These are phyloP conservation scores for Oryza officinalis DNA, from an alignment of 176 grass and related monocot genomes.

Conservation along the genomic window DNA sequence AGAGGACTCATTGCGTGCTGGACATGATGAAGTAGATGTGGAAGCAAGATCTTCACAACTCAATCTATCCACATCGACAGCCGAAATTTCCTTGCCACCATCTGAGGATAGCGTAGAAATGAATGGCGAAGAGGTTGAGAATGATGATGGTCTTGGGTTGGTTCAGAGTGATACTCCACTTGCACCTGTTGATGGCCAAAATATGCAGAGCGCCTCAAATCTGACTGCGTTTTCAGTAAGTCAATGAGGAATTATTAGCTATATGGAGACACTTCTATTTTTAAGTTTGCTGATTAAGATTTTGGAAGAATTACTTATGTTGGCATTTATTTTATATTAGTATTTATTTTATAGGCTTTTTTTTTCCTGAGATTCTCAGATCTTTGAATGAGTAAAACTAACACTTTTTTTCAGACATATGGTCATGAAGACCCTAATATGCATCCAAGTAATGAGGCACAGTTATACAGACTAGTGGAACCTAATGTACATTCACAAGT, in stretches of 20 bases:
- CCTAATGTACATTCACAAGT: slow-evolving; percentile 50
- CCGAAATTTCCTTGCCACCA: slow-evolving; percentile 48
- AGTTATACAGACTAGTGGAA: slow-evolving; percentile 49
- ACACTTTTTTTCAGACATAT: slow-evolving; percentile 35
- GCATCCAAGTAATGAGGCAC: slow-evolving; percentile 43
- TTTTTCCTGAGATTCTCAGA: not conserved
- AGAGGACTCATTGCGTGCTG: slow-evolving; percentile 36
- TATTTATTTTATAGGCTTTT: not conserved
- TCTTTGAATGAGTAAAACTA: not conserved
- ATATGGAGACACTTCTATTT: not conserved
- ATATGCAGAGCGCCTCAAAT: slow-evolving; percentile 47
- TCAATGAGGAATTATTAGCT: slow-evolving; percentile 9
- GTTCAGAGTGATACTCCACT: slow-evolving; percentile 58
- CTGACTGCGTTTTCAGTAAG: slow-evolving; percentile 61
- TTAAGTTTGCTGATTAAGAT: slow-evolving; percentile 5
- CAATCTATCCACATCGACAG: slow-evolving; percentile 37
- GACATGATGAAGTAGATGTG: slow-evolving; percentile 49
- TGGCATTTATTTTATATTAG: not conserved
- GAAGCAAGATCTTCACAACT: slow-evolving; percentile 50
- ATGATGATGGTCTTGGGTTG: slow-evolving; percentile 69
- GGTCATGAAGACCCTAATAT: slow-evolving; percentile 47
- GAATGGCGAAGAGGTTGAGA: slow-evolving; percentile 54
- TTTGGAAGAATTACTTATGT: not conserved
- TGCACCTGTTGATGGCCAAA: slow-evolving; percentile 40
- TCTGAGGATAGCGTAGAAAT: slow-evolving; percentile 41